Evolutionary conservation across 306 rosid species (phyloP).

Genomic region (Betula pendula): DNA sequence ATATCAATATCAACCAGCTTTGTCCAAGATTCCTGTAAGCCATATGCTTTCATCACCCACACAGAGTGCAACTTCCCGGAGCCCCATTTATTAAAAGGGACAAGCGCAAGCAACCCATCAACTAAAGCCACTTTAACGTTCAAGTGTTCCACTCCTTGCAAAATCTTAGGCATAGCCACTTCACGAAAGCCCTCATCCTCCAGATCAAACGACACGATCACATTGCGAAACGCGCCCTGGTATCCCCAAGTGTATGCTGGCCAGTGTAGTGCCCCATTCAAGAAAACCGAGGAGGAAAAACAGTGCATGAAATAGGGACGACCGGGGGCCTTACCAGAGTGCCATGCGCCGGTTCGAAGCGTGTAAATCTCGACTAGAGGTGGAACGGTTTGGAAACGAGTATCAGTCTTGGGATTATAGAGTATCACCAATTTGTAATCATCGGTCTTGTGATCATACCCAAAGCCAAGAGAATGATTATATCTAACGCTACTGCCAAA

Average conservation of each 20-base stretch:
- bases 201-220: neutral
- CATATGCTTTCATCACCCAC: slow-evolving; percentile 5
- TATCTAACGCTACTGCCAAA: neutral
- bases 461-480: neutral
- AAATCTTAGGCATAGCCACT: neutral
- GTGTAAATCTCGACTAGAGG: neutral
- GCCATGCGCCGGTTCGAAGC: neutral
- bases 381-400: no score
- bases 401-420: no score
- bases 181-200: neutral
- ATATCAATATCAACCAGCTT: neutral
- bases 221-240: neutral
- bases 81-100: neutral
- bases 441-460: neutral
- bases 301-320: neutral
- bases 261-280: neutral
- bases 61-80: neutral
- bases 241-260: neutral
- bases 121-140: neutral
- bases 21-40: no score
- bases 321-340: neutral
- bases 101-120: neutral
- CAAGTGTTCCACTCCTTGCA: neutral
- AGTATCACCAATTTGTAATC: no score
- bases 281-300: neutral